Percentiles rank a stretch among this genome's conserved stretches.
phyloP scores from a whole-genome alignment of 1,284 basidiomycete genomes.

The Bjerkandera adusta region DNA sequence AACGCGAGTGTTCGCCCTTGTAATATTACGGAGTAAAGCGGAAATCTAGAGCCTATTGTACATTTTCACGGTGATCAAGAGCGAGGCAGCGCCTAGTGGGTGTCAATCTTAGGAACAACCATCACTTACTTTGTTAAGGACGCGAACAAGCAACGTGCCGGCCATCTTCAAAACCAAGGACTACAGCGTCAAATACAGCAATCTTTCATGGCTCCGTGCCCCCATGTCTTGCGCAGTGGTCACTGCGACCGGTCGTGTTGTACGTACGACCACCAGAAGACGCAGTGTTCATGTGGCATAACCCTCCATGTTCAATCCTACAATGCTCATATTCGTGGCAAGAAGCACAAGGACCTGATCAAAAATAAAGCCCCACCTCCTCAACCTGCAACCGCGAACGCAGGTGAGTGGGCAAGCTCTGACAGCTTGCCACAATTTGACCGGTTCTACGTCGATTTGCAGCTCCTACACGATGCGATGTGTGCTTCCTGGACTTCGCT shows the following conservation, averaged over 20 bases:
- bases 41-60: too few relatives aligned
- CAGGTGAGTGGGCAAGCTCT: too few relatives aligned
- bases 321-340: constrained; percentile 2
- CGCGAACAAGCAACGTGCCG: too few relatives aligned
- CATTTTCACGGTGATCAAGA: too few relatives aligned
- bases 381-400: too few relatives aligned
- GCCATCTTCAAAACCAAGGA: too few relatives aligned
- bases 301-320: not conserved
- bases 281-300: not conserved
- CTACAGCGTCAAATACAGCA: not conserved
- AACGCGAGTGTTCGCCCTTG: constrained; percentile 61
- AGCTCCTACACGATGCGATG: constrained; percentile 2
- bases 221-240: constrained; percentile 1
- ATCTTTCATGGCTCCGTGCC: constrained; percentile 3
- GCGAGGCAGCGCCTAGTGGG: too few relatives aligned
- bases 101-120: too few relatives aligned
- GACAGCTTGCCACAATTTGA: not conserved
- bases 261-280: not conserved
- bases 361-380: too few relatives aligned
- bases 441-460: not conserved
- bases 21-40: too few relatives aligned
- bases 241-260: not conserved
- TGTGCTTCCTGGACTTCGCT: not conserved
- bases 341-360: too few relatives aligned
- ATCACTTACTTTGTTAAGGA: too few relatives aligned